Percentiles rank a stretch among this genome's conserved stretches.
Evolutionary conservation across 2,329 filamentous ascomycete species (phyloP).

Genomic region (Rhexocercosporidium sp.): DNA sequence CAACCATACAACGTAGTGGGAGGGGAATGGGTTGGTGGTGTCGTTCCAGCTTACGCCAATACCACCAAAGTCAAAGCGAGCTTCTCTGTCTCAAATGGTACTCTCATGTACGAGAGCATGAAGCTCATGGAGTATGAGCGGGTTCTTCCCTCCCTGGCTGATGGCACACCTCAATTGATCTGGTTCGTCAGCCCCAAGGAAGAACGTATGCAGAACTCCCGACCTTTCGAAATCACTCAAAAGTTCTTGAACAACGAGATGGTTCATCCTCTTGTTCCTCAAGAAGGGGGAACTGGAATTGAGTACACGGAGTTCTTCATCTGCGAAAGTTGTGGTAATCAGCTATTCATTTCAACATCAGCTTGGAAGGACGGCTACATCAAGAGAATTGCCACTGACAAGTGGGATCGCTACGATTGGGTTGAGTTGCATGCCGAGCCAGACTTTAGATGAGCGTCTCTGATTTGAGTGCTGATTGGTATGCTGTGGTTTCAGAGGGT

Average conservation of each 20-base stretch:
- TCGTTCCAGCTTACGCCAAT: conserved; percentile 1
- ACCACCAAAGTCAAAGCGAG: background rate
- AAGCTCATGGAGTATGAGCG: conserved; percentile 15
- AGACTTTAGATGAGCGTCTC: background rate
- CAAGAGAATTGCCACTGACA: background rate
- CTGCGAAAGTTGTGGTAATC: conserved; percentile 13
- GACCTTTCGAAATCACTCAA: conserved; percentile 5
- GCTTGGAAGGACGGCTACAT: conserved; percentile 13
- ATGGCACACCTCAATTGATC: conserved; percentile 2
- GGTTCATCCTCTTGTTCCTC: background rate
- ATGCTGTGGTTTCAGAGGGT: background rate
- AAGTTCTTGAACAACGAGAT: background rate
- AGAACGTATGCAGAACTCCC: background rate
- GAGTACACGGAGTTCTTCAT: conserved; percentile 14
- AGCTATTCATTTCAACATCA: conserved; percentile 1
- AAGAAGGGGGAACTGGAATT: background rate
- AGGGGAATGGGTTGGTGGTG: conserved; percentile 4
- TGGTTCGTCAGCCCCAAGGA: conserved; percentile 9
- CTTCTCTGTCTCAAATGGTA: background rate
- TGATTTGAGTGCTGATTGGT: no score
- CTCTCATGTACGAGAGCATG: conserved; percentile 9
- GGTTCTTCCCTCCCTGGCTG: background rate
- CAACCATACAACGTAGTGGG: conserved; percentile 6
- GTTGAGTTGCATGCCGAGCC: conserved; percentile 11
- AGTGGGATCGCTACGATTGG: conserved; percentile 10